Base-by-base conservation (phyloP, 2,329 filamentous ascomycete genomes). In the Calonectria ilicicola region DNA sequence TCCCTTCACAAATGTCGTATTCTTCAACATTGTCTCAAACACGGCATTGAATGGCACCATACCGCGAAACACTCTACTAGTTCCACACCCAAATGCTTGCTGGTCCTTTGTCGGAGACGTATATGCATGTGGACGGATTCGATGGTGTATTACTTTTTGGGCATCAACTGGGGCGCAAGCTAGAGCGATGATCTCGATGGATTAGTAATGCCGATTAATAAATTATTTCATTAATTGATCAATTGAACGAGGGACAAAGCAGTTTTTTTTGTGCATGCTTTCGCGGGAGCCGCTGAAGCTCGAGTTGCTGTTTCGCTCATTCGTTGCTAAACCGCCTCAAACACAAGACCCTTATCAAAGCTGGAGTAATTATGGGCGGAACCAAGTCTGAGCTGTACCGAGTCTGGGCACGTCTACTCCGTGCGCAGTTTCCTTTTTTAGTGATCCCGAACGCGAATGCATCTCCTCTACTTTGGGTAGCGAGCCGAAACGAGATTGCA, bases 401-500 rank as follows among this genome's bases (percentile, higher is more conserved):
- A n/a, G n/a, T n/a, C n/a, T n/a, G n/a, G n/a, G n/a, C n/a, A n/a
- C n/a, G n/a, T n/a, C 21, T 12, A 9, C 21, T 51, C 10, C 21
- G n/a, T 60, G 26, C 17, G 21, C 21, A 38, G 32, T 17, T 40
- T 60, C 53, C 38, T 60, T 40, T 40, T 60, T 60, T 40, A 60
- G 53, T 17, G 53, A 60, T 35, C 19, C 32, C 53, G 3, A 35
- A 60, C 53, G 53, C 53, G 53, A 60, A 26, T 27, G 32, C 35
- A 4, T 40, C 53, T 38, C 32, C 14, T 40, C 53, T 17, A 26
- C 23, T 60, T 60, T 40, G 21, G n/a, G 35, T 26, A 60, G 53
- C 53, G 53, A 60, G 21, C 21, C 14, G 53, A 60, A 60, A 60
- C 53, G 53, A 60, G 53, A 60, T 60, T 60, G 32, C 53, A 23